Base-by-base conservation (phyloP, 345 rosid species). In the Eucalyptus guilfoylei region DNA sequence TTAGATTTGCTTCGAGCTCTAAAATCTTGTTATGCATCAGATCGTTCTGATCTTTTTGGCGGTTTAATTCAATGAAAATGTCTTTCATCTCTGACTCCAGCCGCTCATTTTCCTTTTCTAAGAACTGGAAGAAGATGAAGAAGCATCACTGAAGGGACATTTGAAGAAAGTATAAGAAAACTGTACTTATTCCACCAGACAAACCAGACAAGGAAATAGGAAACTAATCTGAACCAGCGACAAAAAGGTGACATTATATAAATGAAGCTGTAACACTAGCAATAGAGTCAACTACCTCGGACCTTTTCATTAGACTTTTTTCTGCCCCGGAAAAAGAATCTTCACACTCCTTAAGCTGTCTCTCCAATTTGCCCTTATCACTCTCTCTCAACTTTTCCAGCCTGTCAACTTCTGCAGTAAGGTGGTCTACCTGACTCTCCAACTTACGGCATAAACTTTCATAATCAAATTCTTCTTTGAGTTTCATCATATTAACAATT, bases 401-500 rank as follows among this genome's bases (percentile, higher is more conserved):
- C 95, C 99, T 96, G 88, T 97, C 99, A 86, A 94, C 90, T 94
- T 97, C 99, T 90, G 96, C 96, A 85, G 95, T 96, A 90, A 97
- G 99, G 89, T 93, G 93, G 91, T 97, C 99, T 88, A 96, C 94
- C 92, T 95, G 98, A 90, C 89, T 91, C 94, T 94, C 95, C 86
- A 96, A 97, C 95, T 95, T 94, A 93, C 97, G 94, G 91, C 97
- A 95, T 87, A 96, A 94, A 92, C 99, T 95, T 95, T 96, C 98
- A 88, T 96, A 97, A 89, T 97, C 99, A 90, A 94, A 95, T 93
- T 97, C 99, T 93, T 96, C 99, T 93, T 94, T 97, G 91, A 96
- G 96, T 94, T 96, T 97, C 87, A 96, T 93, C 96, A 94, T 91
- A 91, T 97, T 97, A n/a, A 96, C 97, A 87, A 97, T 92, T 93